Evolutionary conservation across 305 asterid species (phyloP).

Genomic region (Fraxinus dipetala): DNA sequence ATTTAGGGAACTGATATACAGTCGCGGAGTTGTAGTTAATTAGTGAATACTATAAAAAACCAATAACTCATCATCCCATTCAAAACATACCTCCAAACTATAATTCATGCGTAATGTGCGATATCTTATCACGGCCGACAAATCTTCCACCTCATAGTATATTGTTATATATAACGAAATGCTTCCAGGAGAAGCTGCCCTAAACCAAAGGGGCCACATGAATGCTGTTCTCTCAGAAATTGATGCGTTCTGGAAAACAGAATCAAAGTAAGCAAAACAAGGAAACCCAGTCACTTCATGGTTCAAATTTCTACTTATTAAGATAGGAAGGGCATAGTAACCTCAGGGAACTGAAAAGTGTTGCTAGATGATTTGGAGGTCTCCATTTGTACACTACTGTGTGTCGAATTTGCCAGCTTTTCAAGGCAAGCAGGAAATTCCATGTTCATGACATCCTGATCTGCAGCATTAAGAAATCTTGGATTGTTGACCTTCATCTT

Average conservation of each 20-base stretch:
- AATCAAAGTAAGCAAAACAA: constrained; percentile 17
- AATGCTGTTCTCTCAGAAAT: constrained; percentile 55
- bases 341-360: constrained; percentile 77
- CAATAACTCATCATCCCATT: constrained; percentile 19
- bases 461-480: constrained; percentile 71
- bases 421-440: constrained; percentile 78
- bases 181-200: constrained; percentile 92
- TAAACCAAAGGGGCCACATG: constrained; percentile 90
- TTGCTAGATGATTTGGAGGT: constrained; percentile 33
- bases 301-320: constrained; percentile 24
- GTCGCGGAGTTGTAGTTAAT: constrained; percentile 12
- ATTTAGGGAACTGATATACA: constrained; percentile 7
- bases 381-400: constrained; percentile 32
- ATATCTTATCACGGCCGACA: constrained; percentile 57
- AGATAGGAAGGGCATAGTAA: constrained; percentile 32
- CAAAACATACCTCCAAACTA: constrained; percentile 62
- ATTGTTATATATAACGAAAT: constrained; percentile 57
- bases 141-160: constrained; percentile 82
- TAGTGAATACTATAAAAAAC: constrained; percentile 12
- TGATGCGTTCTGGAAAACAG: constrained; percentile 48
- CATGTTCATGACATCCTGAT: constrained; percentile 48
- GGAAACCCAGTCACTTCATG: constrained; percentile 13
- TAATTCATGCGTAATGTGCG: constrained; percentile 85
- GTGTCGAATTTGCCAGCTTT: constrained; percentile 41
- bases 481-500: constrained; percentile 89